Percentiles rank a stretch among this genome's conserved stretches.
Conservation (phyloP, 2,329 filamentous ascomycete genomes). For the Xylaria sp. region DNA sequence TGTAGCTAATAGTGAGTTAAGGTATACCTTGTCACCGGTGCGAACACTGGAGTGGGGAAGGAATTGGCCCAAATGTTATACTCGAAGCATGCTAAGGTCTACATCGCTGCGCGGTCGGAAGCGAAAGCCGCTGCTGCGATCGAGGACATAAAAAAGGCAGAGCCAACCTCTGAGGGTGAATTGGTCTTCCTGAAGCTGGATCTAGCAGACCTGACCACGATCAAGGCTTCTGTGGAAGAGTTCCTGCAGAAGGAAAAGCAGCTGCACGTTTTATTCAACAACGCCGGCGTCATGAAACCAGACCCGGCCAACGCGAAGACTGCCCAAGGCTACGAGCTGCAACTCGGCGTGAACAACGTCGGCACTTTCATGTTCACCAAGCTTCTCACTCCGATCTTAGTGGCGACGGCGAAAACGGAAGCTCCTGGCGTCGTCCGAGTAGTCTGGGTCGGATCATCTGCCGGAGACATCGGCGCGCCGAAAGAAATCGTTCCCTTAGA, state of each 20-base stretch:
- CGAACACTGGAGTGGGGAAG: slow-evolving; percentile 53
- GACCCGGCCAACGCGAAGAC: slow-evolving; percentile 34
- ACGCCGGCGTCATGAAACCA: slow-evolving; percentile 49
- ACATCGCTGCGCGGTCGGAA: slow-evolving; percentile 55
- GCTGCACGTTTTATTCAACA: slow-evolving; percentile 55
- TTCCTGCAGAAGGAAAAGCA: slow-evolving; percentile 51
- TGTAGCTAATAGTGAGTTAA: slow-evolving; percentile 1
- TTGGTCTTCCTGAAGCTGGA: slow-evolving; percentile 53
- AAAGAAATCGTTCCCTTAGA: slow-evolving; percentile 29
- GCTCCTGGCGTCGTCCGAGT: slow-evolving; percentile 38
- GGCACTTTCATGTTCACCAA: slow-evolving; percentile 44
- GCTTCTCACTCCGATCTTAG: slow-evolving; percentile 40
- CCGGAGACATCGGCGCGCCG: slow-evolving; percentile 27
- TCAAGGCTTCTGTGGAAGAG: slow-evolving; percentile 51
- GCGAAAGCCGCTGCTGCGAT: slow-evolving; percentile 54
- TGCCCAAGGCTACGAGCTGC: slow-evolving; percentile 45
- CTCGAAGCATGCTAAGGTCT: slow-evolving; percentile 56
- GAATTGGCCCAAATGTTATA: slow-evolving; percentile 55
- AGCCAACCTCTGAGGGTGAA: slow-evolving; percentile 41
- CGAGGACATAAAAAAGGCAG: slow-evolving; percentile 49
- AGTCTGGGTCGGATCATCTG: slow-evolving; percentile 43
- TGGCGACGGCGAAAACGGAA: slow-evolving; percentile 32
- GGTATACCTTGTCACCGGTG: slow-evolving; percentile 33
- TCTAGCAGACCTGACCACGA: slow-evolving; percentile 52
- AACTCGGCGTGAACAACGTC: slow-evolving; percentile 45